A percentile compares a stretch with the other conserved stretches of the same genome.
phyloP scores from a whole-genome alignment of 306 rosid genomes.

The Begonia peltatifolia region DNA sequence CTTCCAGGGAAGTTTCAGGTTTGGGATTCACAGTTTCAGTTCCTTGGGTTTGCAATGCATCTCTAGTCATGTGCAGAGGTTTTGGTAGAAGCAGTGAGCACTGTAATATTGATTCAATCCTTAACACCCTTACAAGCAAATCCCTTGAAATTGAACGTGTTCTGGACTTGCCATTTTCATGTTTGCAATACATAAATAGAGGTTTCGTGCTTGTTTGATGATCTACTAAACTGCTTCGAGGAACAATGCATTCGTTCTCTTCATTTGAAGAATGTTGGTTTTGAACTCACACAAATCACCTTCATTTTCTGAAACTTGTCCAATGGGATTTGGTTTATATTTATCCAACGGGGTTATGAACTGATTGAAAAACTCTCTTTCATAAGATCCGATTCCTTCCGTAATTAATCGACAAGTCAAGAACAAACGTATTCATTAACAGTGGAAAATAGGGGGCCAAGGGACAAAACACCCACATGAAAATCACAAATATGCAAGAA shows the following conservation, averaged over 20 bases:
- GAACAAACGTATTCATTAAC: too few species aligned
- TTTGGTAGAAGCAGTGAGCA: slow-evolving; percentile 17
- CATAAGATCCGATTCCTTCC: too few species aligned
- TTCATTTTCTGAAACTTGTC: too few species aligned
- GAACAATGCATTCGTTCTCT: not conserved
- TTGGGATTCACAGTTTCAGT: slow-evolving; percentile 68
- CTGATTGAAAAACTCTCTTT: too few species aligned
- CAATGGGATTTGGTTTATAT: too few species aligned
- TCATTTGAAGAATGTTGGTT: too few species aligned
- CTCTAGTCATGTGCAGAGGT: slow-evolving; percentile 79
- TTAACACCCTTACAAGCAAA: slow-evolving; percentile 37
- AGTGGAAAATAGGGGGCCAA: not conserved
- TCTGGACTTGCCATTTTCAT: slow-evolving; percentile 61
- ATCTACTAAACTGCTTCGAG: too few species aligned
- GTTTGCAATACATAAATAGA: slow-evolving; percentile 54
- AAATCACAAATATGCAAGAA: not conserved
- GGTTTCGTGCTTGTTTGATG: slow-evolving; percentile 53
- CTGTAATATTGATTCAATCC: slow-evolving; percentile 21
- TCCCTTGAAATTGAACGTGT: slow-evolving; percentile 60
- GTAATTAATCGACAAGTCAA: too few species aligned
- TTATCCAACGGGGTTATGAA: too few species aligned
- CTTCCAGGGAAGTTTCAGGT: slow-evolving; percentile 24
- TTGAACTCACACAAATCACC: too few species aligned
- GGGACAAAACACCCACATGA: slow-evolving; percentile 21
- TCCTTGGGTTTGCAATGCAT: slow-evolving; percentile 84